Conservation (phyloP, 2,329 filamentous ascomycete genomes). For the Scedosporium aurantiacum region DNA sequence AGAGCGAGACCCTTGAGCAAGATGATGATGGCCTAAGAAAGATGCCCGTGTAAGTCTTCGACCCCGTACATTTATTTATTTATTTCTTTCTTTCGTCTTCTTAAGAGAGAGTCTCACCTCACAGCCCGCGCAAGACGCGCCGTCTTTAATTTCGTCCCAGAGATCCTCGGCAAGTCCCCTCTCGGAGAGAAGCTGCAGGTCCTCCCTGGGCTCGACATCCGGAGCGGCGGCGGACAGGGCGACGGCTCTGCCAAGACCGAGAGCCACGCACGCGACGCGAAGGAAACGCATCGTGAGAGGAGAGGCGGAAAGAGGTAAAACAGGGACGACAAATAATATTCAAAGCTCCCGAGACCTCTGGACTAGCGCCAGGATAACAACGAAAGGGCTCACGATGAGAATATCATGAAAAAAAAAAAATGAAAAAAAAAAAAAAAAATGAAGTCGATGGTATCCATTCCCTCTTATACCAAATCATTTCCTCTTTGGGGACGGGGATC, state of each 20-base stretch:
- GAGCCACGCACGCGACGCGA: background rate
- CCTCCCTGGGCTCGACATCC: background rate
- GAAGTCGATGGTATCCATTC: too few species aligned
- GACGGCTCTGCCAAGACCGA: background rate
- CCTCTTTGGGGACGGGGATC: background rate
- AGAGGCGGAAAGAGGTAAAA: background rate
- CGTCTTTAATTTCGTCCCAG: conserved; percentile 15
- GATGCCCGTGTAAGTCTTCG: conserved; percentile 1
- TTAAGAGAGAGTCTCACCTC: conserved; percentile 12
- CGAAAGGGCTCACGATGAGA: too few species aligned
- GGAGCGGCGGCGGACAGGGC: background rate
- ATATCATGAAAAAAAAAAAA: too few species aligned
- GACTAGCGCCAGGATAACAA: too few species aligned
- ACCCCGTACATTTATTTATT: conserved; percentile 4
- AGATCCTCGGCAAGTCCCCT: conserved; percentile 11
- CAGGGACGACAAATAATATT: too few species aligned
- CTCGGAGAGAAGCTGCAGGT: background rate
- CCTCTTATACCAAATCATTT: background rate
- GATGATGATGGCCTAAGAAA: conserved; percentile 20
- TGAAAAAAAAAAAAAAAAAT: too few species aligned
- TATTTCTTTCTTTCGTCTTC: conserved; percentile 10
- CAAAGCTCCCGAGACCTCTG: too few species aligned
- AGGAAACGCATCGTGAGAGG: background rate
- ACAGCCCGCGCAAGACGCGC: conserved; percentile 15
- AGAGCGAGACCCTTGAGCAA: conserved; percentile 31